A percentile compares a stretch with the other conserved stretches of the same genome.
These are phyloP conservation scores for Boletellus ananas DNA, from an alignment of 768 basidiomycete genomes.

Conservation along the genomic window DNA sequence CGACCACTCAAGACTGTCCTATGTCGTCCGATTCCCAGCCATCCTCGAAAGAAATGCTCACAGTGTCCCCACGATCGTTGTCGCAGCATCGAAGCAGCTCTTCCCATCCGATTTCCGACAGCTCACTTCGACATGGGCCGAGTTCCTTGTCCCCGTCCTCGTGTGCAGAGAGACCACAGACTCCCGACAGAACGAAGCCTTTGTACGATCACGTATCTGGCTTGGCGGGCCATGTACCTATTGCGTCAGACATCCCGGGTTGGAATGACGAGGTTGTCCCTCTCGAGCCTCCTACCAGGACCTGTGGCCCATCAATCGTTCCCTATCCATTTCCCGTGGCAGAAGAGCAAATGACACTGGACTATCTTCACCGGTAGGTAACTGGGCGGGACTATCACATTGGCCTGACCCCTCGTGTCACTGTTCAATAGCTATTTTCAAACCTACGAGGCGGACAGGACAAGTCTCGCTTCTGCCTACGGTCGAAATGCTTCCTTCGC, in stretches of 20 bases:
- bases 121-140: not conserved
- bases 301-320: not conserved
- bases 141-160: not conserved
- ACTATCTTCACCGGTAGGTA: constrained; percentile 29
- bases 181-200: constrained; percentile 1
- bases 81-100: constrained; percentile 7
- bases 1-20: not conserved
- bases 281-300: not conserved
- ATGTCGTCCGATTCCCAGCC: not conserved
- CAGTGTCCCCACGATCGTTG: constrained; percentile 18
- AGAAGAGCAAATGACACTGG: constrained; percentile 28
- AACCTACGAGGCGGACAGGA: constrained; percentile 30
- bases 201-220: not conserved
- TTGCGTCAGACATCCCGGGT: not conserved
- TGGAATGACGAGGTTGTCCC: not conserved
- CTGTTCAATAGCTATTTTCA: constrained; percentile 26
- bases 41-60: constrained; percentile 12
- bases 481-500: constrained; percentile 29
- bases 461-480: constrained; percentile 32
- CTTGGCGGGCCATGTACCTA: not conserved
- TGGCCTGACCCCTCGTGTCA: constrained; percentile 3
- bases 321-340: constrained; percentile 1
- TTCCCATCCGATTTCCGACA: not conserved
- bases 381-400: not conserved
- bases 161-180: not conserved